Evolutionary conservation across 1,284 basidiomycete species (phyloP).

Genomic region (Amylostereum areolatum): DNA sequence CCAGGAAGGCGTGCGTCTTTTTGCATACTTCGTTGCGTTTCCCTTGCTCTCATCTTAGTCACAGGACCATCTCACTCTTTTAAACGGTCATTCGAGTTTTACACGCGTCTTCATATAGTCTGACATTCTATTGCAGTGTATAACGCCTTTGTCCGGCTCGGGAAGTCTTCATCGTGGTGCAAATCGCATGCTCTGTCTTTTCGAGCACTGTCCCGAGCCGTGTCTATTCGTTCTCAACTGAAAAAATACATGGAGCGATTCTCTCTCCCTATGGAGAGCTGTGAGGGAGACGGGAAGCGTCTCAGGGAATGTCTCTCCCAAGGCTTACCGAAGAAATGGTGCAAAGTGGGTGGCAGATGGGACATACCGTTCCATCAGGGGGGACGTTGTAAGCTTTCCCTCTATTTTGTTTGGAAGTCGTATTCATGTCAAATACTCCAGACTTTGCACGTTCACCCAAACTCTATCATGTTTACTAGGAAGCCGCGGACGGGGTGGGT

Average conservation of each 20-base stretch:
- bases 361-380: slow-evolving; percentile 80
- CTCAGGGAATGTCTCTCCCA: slow-evolving; percentile 82
- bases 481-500: slow-evolving; percentile 90
- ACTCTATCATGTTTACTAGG: slow-evolving; percentile 90
- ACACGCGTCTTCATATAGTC: slow-evolving; percentile 3
- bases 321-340: slow-evolving; percentile 92
- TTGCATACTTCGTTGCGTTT: not conserved
- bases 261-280: slow-evolving; percentile 70
- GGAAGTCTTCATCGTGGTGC: slow-evolving; percentile 85
- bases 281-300: slow-evolving; percentile 76
- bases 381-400: slow-evolving; percentile 59
- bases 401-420: not conserved
- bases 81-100: slow-evolving; percentile 62
- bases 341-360: slow-evolving; percentile 88
- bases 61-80: slow-evolving; percentile 87
- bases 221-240: slow-evolving; percentile 89
- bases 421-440: slow-evolving; percentile 25
- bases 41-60: not conserved
- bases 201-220: slow-evolving; percentile 85
- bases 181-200: slow-evolving; percentile 90
- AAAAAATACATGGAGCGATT: slow-evolving; percentile 92
- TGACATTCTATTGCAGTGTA: slow-evolving; percentile 52
- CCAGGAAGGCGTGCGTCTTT: slow-evolving; percentile 78
- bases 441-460: slow-evolving; percentile 88
- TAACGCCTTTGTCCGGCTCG: slow-evolving; percentile 85